Evolutionary conservation across 305 asterid species (phyloP).

Genomic region (Rubia balearica): DNA sequence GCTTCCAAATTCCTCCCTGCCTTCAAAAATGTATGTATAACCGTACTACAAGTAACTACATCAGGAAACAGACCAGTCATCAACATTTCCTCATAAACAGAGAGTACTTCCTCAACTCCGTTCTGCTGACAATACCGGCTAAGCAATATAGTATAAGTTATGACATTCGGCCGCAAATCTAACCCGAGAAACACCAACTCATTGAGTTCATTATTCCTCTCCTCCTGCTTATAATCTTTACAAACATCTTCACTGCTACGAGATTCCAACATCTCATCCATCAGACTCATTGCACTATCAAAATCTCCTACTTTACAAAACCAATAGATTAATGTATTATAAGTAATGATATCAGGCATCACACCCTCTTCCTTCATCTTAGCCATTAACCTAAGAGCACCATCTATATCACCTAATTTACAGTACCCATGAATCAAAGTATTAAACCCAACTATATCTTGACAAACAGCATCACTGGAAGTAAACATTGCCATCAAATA

Average conservation of each 20-base stretch:
- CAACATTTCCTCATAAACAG: conserved; percentile 45
- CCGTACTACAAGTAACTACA: conserved; percentile 52
- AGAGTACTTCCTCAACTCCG: conserved; percentile 46
- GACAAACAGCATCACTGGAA: conserved; percentile 24
- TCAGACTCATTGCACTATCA: conserved; percentile 48
- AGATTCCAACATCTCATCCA: conserved; percentile 44
- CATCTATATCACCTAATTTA: conserved; percentile 43
- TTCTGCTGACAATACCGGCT: conserved; percentile 37
- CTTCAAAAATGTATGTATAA: conserved; percentile 52
- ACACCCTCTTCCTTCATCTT: conserved; percentile 49
- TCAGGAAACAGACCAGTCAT: conserved; percentile 53
- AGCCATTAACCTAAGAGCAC: conserved; percentile 44
- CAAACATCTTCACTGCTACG: conserved; percentile 4
- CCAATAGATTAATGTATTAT: conserved; percentile 62
- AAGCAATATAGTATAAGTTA: conserved; percentile 47
- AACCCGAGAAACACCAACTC: conserved; percentile 22
- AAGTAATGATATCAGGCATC: conserved; percentile 55
- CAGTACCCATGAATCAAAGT: conserved; percentile 58
- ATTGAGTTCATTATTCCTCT: conserved; percentile 22
- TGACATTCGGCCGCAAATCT: conserved; percentile 33
- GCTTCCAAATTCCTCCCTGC: conserved; percentile 58
- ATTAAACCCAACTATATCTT: conserved; percentile 63
- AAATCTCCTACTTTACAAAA: conserved; percentile 65
- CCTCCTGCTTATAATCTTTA: background rate
- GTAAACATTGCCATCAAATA: conserved; percentile 49